These are phyloP conservation scores for Westerdykella ornata DNA, from an alignment of 2,329 filamentous ascomycete species.

Conservation along the genomic window DNA sequence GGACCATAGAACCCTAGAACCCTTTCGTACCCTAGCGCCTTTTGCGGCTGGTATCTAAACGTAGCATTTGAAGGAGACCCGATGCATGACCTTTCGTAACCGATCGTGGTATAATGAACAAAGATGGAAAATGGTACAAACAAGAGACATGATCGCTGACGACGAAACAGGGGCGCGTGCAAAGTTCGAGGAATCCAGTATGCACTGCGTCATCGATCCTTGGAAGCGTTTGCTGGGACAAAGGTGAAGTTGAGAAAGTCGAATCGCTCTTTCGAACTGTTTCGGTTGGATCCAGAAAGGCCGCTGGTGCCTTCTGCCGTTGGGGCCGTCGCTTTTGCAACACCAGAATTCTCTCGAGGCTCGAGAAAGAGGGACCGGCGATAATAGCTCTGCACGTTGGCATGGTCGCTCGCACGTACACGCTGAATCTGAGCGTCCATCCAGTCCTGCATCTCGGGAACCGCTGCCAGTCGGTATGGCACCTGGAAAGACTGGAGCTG, in stretches of 20 bases:
- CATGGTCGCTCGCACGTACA: slow-evolving; percentile 60
- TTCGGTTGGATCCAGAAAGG: slow-evolving; percentile 25
- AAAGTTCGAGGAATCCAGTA: slow-evolving; percentile 1
- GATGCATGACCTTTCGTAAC: slow-evolving; percentile 15
- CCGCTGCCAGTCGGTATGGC: slow-evolving; percentile 73
- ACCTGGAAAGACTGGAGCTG: slow-evolving; percentile 96
- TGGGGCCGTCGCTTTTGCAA: slow-evolving; percentile 19
- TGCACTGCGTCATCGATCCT: slow-evolving; percentile 24
- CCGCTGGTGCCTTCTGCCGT: slow-evolving; percentile 22
- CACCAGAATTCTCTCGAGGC: slow-evolving; percentile 53
- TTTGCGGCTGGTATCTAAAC: slow-evolving; percentile 29
- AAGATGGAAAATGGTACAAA: slow-evolving; percentile 16
- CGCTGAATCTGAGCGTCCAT: slow-evolving; percentile 72
- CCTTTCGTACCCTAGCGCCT: no score
- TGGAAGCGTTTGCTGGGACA: slow-evolving; percentile 23
- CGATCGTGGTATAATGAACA: slow-evolving; percentile 19
- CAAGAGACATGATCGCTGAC: slow-evolving; percentile 17
- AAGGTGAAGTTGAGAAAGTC: slow-evolving; percentile 37
- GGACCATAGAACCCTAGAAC: no score
- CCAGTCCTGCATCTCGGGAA: slow-evolving; percentile 90
- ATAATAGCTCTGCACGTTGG: slow-evolving; percentile 63
- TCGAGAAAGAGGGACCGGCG: slow-evolving; percentile 79
- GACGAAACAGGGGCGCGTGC: slow-evolving; percentile 5
- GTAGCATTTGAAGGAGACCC: slow-evolving; percentile 17
- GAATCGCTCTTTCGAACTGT: slow-evolving; percentile 32